Base-by-base conservation (phyloP, 129 eudicot genomes). In the Tagetes patula region DNA sequence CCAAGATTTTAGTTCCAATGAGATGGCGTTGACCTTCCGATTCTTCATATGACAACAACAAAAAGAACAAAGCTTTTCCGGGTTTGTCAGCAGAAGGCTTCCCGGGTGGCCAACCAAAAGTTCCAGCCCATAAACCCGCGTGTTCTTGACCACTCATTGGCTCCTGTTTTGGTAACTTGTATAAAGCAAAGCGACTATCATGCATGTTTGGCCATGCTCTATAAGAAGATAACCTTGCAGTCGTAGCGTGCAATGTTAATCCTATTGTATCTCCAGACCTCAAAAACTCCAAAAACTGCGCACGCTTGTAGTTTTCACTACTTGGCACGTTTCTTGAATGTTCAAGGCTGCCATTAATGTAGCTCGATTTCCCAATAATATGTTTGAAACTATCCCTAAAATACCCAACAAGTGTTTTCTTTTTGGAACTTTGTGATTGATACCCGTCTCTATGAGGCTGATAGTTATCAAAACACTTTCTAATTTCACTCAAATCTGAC, bases 71-170 rank as follows among this genome's bases (percentile, higher is more conserved):
- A 63, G 98, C 98, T 83, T 92, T 92, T 71, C 98, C 98, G 2
- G 88, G 96, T 79, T 92, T 92, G 76, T 92, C 96, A 14, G 86
- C 91, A 3, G 89, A 80, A 14, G 87, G 93, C 73, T 61, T 83
- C 71, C 97, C 96, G 1, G 96, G 97, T 33, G 97, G 96, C 96
- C 96, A 88, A 52, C 97, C 97, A 50, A 92, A 92, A 65, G 93
- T 92, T 48, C 96, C 97, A 50, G 94, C 97, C 96, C 96, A 92
- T 52, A 92, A 49, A 63, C 97, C 97, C 20, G 89, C 86, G 55
- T 82, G 85, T 40, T 92, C 94, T 70, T 83, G 91, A 40, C 87
- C 87, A 6, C 69, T 41, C 43, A 37, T 37, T 48, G 92, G 85
- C 34, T 59, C 84, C 72, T 80, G 75, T 62, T 79, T 70, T 38